Base-by-base conservation (phyloP, 306 rosid species). In the Hylodesmum podocarpum region DNA sequence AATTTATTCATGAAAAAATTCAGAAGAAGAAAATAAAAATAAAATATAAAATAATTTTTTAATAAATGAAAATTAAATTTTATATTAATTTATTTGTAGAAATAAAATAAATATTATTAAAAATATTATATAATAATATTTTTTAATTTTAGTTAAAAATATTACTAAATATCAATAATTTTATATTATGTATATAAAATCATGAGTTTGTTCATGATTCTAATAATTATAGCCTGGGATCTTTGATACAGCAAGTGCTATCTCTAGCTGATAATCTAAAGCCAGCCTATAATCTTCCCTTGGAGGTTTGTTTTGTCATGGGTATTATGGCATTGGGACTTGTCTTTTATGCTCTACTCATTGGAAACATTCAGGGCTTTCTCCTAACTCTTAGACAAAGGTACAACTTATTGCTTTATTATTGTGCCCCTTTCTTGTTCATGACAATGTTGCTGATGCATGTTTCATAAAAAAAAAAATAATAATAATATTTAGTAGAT, bases 361-460 rank as follows among this genome's bases (percentile, higher is more conserved):
- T 93, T 47, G 95, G 97, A 75, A 87, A 93, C 54, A 91, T 93
- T 84, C 98, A 93, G 80, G 89, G 86, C 80, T 91, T 89, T 82
- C 96, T 93, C 78, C 98, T 86, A 66, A 90, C 88, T 72, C 98
- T 91, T 61, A 93, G 87, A 36, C 84, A 65, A 66, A 86, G 98
- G 98, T 93, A 85, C 29, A 44, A 40, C 29, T 24, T 58, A 40
- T 22, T 15, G 27, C 39, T 27, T 22, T 67, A 6, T 27, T 86
- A 46, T 8, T 7, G 43, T 36, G 18, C 15, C 65, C n/a, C 64
- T 68, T 67, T 9, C 19, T 16, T 54, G 5, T 41, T 61, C 47
- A 39, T 65, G 65, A 80, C 22, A 71, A 40, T 53, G 13, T 6
- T 69, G 2, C 34, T 66, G 19, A 2, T n/a, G 2, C 8, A 15